Evolutionary conservation across 2,329 filamentous ascomycete species (phyloP), one percentile per base, ranked within the genome.

Genomic region (Ophiocordyceps camponoti-saundersi): DNA sequence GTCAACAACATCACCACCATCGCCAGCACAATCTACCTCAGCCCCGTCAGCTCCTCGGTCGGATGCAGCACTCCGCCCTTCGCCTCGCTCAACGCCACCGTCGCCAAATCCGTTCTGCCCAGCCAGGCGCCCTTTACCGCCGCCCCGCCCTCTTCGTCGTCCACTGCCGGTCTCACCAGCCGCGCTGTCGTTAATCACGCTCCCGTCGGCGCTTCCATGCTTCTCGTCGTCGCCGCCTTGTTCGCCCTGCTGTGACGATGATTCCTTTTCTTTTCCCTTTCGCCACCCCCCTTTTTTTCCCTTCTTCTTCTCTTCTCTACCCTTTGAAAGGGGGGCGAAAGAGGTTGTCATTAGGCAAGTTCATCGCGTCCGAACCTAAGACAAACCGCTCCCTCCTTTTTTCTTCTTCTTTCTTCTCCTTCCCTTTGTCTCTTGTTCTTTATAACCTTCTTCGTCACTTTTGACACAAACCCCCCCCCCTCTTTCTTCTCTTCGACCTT

Each of bases 41-140:
- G 61, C 8, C 55, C 59, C n/a, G 56, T 57, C 39, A 48, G 52
- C 16, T 47, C 55, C 12, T 47, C 55, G 11, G 32, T 41, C 21
- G 53, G 61, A 6, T 59, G 60, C 36, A 54, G 59, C 44, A 56
- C 58, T 46, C 56, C 57, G 46, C 58, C 59, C 40, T 21, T 22
- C 20, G 52, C 58, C 12, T 56, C 59, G 16, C 54, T 55, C 47
- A 53, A 53, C 39, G 51, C 57, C 6, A 47, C 49, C 3, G n/a
- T 20, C 36, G 16, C 36, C n/a, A n/a, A 34, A n/a, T 18, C 36
- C 7, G 6, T 11, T 6, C 36, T 40, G 6, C 7, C 36, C 36
- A 46, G 47, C 15, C 40, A 44, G 42, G 32, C 32, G 39, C 46
- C 62, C 4, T 58, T 60, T 23, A 55, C 61, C 30, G 51, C 56